Evolutionary conservation across 257 asterid species (phyloP), one percentile per base, ranked within the genome.

Genomic region (Nicotiana noctiflora): DNA sequence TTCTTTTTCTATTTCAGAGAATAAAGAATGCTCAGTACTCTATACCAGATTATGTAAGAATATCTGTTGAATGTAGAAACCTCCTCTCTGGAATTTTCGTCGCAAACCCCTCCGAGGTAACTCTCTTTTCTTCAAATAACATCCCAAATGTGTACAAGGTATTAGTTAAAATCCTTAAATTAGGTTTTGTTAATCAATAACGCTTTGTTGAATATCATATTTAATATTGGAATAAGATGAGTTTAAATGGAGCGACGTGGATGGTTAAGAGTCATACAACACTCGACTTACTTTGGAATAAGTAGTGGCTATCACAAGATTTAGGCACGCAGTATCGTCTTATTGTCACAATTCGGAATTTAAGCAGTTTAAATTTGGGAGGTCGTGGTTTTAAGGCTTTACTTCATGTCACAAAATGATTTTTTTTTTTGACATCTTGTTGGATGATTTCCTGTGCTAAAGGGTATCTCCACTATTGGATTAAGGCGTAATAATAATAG

Each of bases 21-120:
- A 93, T 95, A 82, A 85, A 93, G 97, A 92, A 93, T 83, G 93
- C 89, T 81, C 98, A 91, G 84, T 89, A 89, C 91, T 88, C 89
- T 85, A 91, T 93, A 72, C 98, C 99, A 1, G 98, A 95, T 83
- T 95, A 92, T 83, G 97, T 95, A 72, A 93, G 93, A 80, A 88
- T 95, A 74, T 90, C 99, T 84, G 90, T 91, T 84, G 97, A 95
- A 79, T 93, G 98, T 80, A 90, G 86, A 83, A 97, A 93, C 81
- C 96, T 93, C 49, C 97, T 95, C 56, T 93, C 97, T 66, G 96
- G 90, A 77, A 89, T 95, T 46, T 93, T 95, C 68, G 94, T 93
- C 62, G 92, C 98, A 75, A 91, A 87, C 80, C 89, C 99, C 19
- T 82, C 94, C n/a, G 90, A 90, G 92, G 99, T 95, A 82, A 75